These are phyloP conservation scores for Zarea fungicola DNA, from an alignment of 2,329 filamentous ascomycete genomes.

Conservation along the genomic window DNA sequence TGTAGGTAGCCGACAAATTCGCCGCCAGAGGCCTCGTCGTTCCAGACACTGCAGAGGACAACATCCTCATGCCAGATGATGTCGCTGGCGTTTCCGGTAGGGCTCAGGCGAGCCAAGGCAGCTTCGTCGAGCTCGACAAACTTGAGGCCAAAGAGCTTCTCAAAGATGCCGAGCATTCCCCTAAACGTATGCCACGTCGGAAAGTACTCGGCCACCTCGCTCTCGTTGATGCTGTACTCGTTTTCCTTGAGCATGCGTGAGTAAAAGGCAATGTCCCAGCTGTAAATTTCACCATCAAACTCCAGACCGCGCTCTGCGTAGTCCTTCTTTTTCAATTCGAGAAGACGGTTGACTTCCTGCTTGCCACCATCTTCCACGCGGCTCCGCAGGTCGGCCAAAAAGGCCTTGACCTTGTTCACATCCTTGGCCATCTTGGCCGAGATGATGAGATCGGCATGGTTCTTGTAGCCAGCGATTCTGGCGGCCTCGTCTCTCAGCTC, in stretches of 20 bases:
- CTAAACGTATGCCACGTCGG: conserved; percentile 67
- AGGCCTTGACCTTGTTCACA: conserved; percentile 64
- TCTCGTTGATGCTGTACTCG: conserved; percentile 74
- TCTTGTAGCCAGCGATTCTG: conserved; percentile 67
- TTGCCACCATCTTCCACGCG: conserved; percentile 64
- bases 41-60: conserved; percentile 78
- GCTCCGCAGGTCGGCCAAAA: conserved; percentile 63
- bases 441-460: conserved; percentile 70
- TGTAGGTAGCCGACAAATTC: conserved; percentile 79
- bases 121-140: conserved; percentile 68
- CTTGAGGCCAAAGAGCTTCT: conserved; percentile 72
- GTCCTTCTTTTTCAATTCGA: conserved; percentile 68
- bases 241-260: conserved; percentile 75
- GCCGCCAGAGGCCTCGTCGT: conserved; percentile 64
- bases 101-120: conserved; percentile 59
- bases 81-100: conserved; percentile 63
- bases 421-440: conserved; percentile 85
- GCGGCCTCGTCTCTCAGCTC: conserved; percentile 73
- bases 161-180: conserved; percentile 78
- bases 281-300: conserved; percentile 67
- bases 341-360: conserved; percentile 65
- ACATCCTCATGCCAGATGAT: conserved; percentile 81
- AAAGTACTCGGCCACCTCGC: conserved; percentile 79
- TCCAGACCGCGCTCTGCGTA: conserved; percentile 52
- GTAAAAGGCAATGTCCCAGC: conserved; percentile 80